Base-by-base conservation (phyloP, 805 yeast genomes). In the Wickerhamiella hasegawae region DNA sequence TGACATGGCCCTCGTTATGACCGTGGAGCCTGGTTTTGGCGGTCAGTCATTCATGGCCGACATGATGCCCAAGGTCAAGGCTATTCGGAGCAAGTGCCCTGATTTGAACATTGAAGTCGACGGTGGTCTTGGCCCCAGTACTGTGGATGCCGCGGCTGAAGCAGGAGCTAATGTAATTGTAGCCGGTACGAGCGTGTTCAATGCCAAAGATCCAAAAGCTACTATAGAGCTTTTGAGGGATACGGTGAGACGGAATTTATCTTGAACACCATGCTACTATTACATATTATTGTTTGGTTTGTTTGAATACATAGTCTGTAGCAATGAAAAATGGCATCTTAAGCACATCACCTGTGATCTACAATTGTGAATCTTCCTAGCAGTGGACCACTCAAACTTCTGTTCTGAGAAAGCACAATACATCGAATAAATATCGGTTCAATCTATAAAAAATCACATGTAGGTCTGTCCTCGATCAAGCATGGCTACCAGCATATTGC, bases 141-240 rank as follows among this genome's bases (percentile, higher is more conserved):
- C 94, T 2, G 76, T 87, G 32, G 78, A 73, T 36, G 68, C 64
- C 15, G 96, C 96, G 28, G 94, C 96, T n/a, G 68, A 71, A 36
- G 96, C 97, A 9, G 98, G 98, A 38, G 98, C 98, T 34, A 90
- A 90, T 52, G 95, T 85, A 32, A 84, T 90, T 52, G 98, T 90
- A 32, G 96, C 98, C 3, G 98, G 98, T 31, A 87, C 96, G 12
- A 70, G 93, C 33, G 92, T 87, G 12, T 90, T 85, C 63, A 74
- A 75, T 40, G 93, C 96, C 5, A 63, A 68, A 9, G 76, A 77
- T 45, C 95, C 97, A 16, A 62, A 61, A 9, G 78, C 72, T 45
- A 78, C 83, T 45, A 85, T 90, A 45, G 61, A 61, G 34, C 66
- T 67, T 47, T 64, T 85, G 62, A 74, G 83, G 49, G 61, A 54